Evolutionary conservation across 2,329 filamentous ascomycete species (phyloP), one percentile per base, ranked within the genome.

Genomic region (Xylariaceae sp.): DNA sequence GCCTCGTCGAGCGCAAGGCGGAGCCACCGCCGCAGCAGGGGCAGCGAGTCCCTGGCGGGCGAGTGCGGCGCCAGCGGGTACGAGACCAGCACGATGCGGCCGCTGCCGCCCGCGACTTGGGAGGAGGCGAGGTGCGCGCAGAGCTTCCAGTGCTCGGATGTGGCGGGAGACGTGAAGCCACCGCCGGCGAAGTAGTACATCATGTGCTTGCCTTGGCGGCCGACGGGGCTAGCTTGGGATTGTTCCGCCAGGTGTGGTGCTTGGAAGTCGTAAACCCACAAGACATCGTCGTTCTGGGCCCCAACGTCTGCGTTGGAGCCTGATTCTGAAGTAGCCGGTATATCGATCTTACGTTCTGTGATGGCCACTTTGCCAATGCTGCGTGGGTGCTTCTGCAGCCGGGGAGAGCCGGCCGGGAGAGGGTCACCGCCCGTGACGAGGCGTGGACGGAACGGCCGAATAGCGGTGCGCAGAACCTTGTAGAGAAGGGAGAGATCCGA

Each of bases 161-260:
- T 62, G 0, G 74, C 65, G 0, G 67, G 67, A 41, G 57, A 58
- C 38, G 70, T 68, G 66, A 73, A 77, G 3, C 68, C 70, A 5
- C 73, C 73, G 2, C 73, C 74, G 0, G 61, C 61, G 40, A 75
- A 75, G 38, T 76, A 77, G 39, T 71, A 67, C 16, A 78, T 50
- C 3, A 12, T 43, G 33, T 3, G 31, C n/a, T 18, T 26, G n/a
- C n/a, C n/a, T n/a, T n/a, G n/a, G n/a, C n/a, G n/a, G n/a, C n/a
- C n/a, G n/a, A n/a, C n/a, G n/a, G n/a, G n/a, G n/a, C n/a, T n/a
- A n/a, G n/a, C n/a, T n/a, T n/a, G n/a, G 4, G 8, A 23, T 5
- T 6, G 19, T n/a, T n/a, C n/a, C n/a, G n/a, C n/a, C n/a, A n/a
- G n/a, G n/a, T n/a, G n/a, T n/a, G 35, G 32, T 4, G 32, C 27